Evolutionary conservation across 352 stramenopile species (phyloP), one percentile per base, ranked within the genome.

Genomic region (Pythium sp.): DNA sequence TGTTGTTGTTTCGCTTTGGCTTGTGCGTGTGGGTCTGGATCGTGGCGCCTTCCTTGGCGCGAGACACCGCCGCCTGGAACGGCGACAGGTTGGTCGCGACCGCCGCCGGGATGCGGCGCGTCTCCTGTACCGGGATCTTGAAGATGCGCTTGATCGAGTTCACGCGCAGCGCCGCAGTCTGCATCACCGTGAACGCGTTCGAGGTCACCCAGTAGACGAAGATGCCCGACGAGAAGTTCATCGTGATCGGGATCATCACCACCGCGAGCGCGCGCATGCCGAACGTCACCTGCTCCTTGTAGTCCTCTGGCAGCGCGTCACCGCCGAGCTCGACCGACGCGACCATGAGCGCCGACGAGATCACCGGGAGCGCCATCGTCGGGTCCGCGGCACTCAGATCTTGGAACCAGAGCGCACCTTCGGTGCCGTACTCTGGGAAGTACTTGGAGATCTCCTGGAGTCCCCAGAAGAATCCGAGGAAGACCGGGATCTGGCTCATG

Each of bases 181-280:
- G 86, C 30, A 66, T 61, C 14, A 95, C 59, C 43, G 88, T 92
- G 77, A 86, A 95, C 59, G 79, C 71, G 76, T 93, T 95, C 47
- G 86, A 94, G 56, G 77, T 91, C 66, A 95, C 85, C 88, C 88
- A 95, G 82, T 94, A 95, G 34, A 95, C 77, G 20, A 95, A 87
- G 43, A 95, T 85, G 43, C 86, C 86, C 69, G 87, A 92, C 65
- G 89, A 78, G 65, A 95, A 95, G 53, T 93, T 91, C 80, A 92
- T 90, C 2, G 82, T 90, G 58, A 95, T 68, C 11, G 87, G 87
- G 30, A 95, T 70, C 74, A 95, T 91, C 15, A 83, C 65, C 15
- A 92, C 5, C 18, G 84, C 84, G 34, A 94, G 85, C 36, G 75
- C 73, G 18, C 86, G 86, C 87, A 95, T 95, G 57, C 79, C 86